Base-by-base conservation (phyloP, 2,329 filamentous ascomycete species). In the Monilinia fructicola region DNA sequence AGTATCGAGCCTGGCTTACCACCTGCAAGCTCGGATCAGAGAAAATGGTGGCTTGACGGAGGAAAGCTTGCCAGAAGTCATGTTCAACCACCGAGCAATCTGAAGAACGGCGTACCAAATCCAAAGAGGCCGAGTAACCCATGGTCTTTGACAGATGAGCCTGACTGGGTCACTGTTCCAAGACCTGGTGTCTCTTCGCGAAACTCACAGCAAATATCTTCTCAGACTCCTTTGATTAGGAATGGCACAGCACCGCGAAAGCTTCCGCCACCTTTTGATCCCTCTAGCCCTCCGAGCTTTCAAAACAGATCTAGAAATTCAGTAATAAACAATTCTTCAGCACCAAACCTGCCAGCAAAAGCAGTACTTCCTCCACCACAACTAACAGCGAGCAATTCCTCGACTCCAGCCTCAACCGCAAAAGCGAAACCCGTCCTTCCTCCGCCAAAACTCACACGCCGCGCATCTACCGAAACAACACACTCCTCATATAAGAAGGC, bases 151-250 rank as follows among this genome's bases (percentile, higher is more conserved):
- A 88, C 85, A 1, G 83, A 89, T 42, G 91, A 96, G 76, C 86
- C 89, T 12, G 93, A 97, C 74, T 98, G 95, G 95, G 87, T 96
- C 53, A 84, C 83, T 4, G 81, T 89, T 7, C 83, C 86, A 28
- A 61, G 58, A 50, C 58, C 64, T 11, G 79, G 85, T 44, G 67
- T 71, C 44, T 56, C 67, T 28, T 50, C 54, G 31, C 62, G 64
- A 54, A 44, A 38, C 6, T 69, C 68, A 28, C 63, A 62, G 18
- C 42, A 54, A 58, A 26, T 64, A 28, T 46, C 64, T 35, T 50
- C 68, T 61, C 67, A 69, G 46, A 59, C 69, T 38, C 68, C 71
- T 54, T 55, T 67, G n/a, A 56, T 54, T 26, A 63, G 66, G 35
- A 71, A 72, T 42, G 70, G 67, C 6, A 60, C 68, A 21, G 14